Percentiles rank a stretch among this genome's conserved stretches.
Conservation (phyloP, 2,329 filamentous ascomycete species). For the Sclerotinia nivalis region DNA sequence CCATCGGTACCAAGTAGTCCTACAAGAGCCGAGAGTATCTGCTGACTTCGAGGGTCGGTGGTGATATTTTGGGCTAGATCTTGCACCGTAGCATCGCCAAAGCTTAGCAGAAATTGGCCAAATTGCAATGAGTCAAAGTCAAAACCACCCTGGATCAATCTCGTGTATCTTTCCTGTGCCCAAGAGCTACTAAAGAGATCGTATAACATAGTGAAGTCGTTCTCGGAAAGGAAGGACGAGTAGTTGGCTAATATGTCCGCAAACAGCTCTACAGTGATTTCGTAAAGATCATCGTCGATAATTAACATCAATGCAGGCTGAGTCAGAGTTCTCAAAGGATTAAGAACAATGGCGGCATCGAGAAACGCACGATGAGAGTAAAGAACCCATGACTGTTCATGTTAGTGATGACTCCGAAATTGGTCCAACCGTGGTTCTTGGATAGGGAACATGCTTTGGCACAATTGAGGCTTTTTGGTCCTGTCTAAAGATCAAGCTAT, state of each 20-base stretch:
- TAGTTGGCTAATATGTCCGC: slow-evolving; percentile 66
- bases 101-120: slow-evolving; percentile 66
- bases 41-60: slow-evolving; percentile 49
- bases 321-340: slow-evolving; percentile 60
- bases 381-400: slow-evolving; percentile 65
- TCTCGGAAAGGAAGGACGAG: slow-evolving; percentile 59
- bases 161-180: slow-evolving; percentile 57
- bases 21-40: slow-evolving; percentile 59
- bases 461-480: background rate
- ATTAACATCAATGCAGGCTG: slow-evolving; percentile 62
- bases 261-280: slow-evolving; percentile 62
- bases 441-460: background rate
- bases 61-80: slow-evolving; percentile 57
- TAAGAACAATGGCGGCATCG: slow-evolving; percentile 57
- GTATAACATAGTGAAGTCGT: slow-evolving; percentile 59
- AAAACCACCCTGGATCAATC: slow-evolving; percentile 59
- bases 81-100: slow-evolving; percentile 65
- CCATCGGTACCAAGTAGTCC: slow-evolving; percentile 67
- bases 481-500: background rate
- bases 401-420: slow-evolving; percentile 21
- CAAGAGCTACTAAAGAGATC: slow-evolving; percentile 61
- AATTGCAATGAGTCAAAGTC: slow-evolving; percentile 66
- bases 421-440: background rate
- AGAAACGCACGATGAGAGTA: slow-evolving; percentile 68
- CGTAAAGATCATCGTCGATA: slow-evolving; percentile 57